Evolutionary conservation across 805 yeast species (phyloP), one percentile per base, ranked within the genome.

Genomic region (Candida suzukii): DNA sequence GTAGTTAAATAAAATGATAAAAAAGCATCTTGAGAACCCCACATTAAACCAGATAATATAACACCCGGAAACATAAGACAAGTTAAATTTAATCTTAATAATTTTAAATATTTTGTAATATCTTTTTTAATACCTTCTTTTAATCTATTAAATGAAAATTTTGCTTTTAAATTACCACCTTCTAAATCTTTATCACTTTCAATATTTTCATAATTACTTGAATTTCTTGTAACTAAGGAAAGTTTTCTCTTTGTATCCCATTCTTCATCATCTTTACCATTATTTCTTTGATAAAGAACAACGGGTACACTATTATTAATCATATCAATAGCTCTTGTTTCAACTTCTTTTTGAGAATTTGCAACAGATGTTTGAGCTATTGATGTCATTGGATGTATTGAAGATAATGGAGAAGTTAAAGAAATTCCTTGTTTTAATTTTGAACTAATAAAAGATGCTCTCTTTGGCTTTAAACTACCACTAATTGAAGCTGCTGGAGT

Each of bases 21-120:
- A 53, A 82, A 76, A 0, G 88, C 84, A 54, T 81, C 84, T 56
- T 83, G 90, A 42, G 78, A 67, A 19, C 91, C 91, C 88, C 90
- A 83, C 46, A 80, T 76, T 9, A 78, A 46, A n/a, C 87, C 86
- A 2, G 82, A 70, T 25, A 73, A 64, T 46, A 80, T 59, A 11
- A 78, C 79, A 1, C 84, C 80, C 1, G 86, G 86, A 52, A 77
- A 78, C 39, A 50, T 46, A 3, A 60, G 31, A 37, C 61, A 56
- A n/a, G 46, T 43, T 19, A 59, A 27, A 36, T 56, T 61, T 37
- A 52, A 43, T 11, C 47, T 20, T 11, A 73, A 52, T 26, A 70
- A 52, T 43, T 49, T 53, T 32, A 66, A 44, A 48, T 73, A 73
- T 46, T 70, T 73, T 45, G 59, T 65, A 22, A 56, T 45, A 0